Evolutionary conservation across 1,284 basidiomycete genomes (phyloP).

Genomic region (Stygiomarasmius scandens): DNA sequence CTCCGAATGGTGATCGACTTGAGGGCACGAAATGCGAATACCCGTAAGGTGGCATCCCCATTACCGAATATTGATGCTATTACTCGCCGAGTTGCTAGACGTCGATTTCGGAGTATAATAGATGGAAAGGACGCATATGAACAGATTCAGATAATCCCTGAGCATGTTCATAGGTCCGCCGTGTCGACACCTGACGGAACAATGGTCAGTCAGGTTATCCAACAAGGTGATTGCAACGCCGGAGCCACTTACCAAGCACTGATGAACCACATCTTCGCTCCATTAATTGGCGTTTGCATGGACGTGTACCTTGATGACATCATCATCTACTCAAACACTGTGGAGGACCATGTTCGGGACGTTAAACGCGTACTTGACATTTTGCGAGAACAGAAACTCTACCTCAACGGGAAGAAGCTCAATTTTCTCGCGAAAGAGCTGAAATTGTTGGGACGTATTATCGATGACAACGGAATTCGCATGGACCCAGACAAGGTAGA

Average conservation of each 20-base stretch:
- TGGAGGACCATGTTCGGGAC: constrained; percentile 32
- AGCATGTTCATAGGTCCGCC: constrained; percentile 24
- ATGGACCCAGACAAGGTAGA: constrained; percentile 35
- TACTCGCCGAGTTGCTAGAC: constrained; percentile 35
- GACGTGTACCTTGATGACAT: constrained; percentile 36
- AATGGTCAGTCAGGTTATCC: constrained; percentile 33
- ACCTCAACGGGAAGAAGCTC: constrained; percentile 30
- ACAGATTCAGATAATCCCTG: constrained; percentile 29
- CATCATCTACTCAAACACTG: constrained; percentile 28
- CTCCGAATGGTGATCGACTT: constrained; percentile 28
- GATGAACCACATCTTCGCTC: constrained; percentile 34
- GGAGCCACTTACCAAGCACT: constrained; percentile 23
- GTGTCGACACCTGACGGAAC: constrained; percentile 31
- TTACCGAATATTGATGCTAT: constrained; percentile 15
- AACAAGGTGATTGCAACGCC: constrained; percentile 32
- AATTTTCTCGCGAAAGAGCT: constrained; percentile 27
- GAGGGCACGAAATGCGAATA: constrained; percentile 26
- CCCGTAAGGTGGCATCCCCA: constrained; percentile 18
- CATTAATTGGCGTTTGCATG: constrained; percentile 30
- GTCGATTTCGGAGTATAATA: constrained; percentile 22
- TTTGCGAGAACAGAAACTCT: constrained; percentile 25
- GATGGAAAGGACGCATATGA: constrained; percentile 27
- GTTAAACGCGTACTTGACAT: constrained; percentile 25
- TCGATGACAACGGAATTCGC: constrained; percentile 27
- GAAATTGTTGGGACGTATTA: constrained; percentile 27